These are phyloP conservation scores for Penicillium nordicum DNA, from an alignment of 2,329 filamentous ascomycete genomes.

Conservation along the genomic window DNA sequence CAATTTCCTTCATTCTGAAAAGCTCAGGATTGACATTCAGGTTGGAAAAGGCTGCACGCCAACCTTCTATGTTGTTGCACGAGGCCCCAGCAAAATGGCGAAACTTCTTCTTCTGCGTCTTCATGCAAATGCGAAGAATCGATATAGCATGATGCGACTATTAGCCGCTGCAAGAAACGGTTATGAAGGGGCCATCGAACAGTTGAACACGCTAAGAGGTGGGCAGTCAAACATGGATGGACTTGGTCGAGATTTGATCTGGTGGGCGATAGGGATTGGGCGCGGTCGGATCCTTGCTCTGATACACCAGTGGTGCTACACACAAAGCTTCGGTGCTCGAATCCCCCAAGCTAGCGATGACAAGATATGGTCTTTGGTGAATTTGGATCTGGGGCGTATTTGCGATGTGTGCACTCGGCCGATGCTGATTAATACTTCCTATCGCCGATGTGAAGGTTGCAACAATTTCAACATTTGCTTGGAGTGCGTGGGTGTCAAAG, in stretches of 20 bases:
- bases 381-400: not conserved
- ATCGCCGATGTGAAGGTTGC: not conserved
- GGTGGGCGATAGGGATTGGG: not conserved
- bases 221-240: not conserved
- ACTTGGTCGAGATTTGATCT: not conserved
- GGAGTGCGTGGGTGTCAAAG: not conserved
- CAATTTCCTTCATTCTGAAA: not conserved
- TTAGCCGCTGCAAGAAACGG: not conserved
- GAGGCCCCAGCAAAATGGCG: not conserved
- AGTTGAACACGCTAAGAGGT: not conserved
- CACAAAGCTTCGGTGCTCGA: not conserved
- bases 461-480: not conserved
- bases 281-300: not conserved
- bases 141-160: not conserved
- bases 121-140: not conserved
- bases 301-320: not conserved
- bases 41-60: not conserved
- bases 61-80: not conserved
- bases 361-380: not conserved
- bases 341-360: not conserved
- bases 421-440: not conserved
- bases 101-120: not conserved
- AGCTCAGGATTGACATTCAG: not conserved
- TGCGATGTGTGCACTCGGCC: not conserved
- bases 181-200: not conserved